Base-by-base conservation (phyloP, 1,139 yeast genomes). In the Geotrichum phurueaensis region DNA sequence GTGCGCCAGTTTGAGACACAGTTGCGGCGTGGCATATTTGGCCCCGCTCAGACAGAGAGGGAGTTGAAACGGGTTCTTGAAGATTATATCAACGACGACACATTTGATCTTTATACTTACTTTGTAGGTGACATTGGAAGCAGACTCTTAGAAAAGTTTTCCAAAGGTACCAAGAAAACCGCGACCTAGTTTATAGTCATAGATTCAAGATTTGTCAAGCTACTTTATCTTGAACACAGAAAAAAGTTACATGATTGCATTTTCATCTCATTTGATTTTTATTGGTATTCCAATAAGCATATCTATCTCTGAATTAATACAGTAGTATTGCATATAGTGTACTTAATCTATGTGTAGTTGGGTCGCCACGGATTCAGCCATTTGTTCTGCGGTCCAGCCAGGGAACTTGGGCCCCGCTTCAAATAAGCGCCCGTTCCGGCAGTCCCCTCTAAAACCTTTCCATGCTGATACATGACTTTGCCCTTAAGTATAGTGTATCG, bases 401-500 rank as follows among this genome's bases (percentile, higher is more conserved):
- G 33, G 13, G 47, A 51, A 23, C 59, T 56, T 12, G 49, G 49
- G 36, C 59, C 59, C 12, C 62, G 50, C 43, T 55, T 51, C 22
- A 59, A 10, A 13, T 25, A 59, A 52, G 47, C 18, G 18, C 62
- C 62, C 7, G 15, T n/a, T 29, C 62, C 62, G 2, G 66, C 55
- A 57, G 70, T 67, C 47, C 74, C 78, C 58, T 75, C 70, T 56
- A 47, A 23, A 20, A 59, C 29, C 29, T 51, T 25, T 18, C 58
- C 59, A 29, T 59, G 59, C 27, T 76, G 75, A 69, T 68, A 78
- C 31, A 75, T 73, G 2, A 76, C 66, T 3, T 68, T 59, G 2
- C 81, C 81, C 62, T 79, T 73, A 18, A 78, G 66, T 18, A 79
- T 67, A 0, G 82, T 78, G 61, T 70, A 78, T 51, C 80, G 69